Conservation (phyloP, 2,329 filamentous ascomycete genomes). For the Aureobasidium namibiae region DNA sequence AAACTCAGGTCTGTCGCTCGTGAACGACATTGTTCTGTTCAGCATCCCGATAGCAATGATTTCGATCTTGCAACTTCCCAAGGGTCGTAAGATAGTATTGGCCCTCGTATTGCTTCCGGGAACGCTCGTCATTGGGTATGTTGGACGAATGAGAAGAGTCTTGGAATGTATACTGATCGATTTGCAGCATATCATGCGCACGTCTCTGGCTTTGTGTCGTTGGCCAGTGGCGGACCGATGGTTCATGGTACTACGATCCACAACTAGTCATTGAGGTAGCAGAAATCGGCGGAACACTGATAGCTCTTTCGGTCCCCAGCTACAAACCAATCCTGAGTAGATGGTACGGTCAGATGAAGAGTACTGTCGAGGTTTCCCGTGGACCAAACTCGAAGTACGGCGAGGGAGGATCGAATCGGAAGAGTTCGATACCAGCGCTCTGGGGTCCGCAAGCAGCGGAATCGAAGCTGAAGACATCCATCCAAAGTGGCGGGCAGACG, state of each 20-base stretch:
- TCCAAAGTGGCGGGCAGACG: background rate
- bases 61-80: conserved; percentile 36
- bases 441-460: background rate
- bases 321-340: conserved; percentile 34
- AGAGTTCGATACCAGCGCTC: background rate
- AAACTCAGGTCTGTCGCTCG: conserved; percentile 41
- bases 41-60: conserved; percentile 44
- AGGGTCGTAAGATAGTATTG: conserved; percentile 40
- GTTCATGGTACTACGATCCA: conserved; percentile 45
- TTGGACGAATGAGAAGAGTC: background rate
- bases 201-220: conserved; percentile 41
- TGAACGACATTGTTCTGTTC: conserved; percentile 45
- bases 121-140: conserved; percentile 35
- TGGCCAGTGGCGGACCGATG: conserved; percentile 38
- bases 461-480: background rate
- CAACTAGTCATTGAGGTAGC: conserved; percentile 43
- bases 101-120: conserved; percentile 43
- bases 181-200: conserved; percentile 34
- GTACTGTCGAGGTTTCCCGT: background rate
- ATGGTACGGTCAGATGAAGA: conserved; percentile 7
- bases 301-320: conserved; percentile 44
- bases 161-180: background rate
- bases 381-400: background rate
- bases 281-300: conserved; percentile 43
- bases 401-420: background rate